phyloP scores from a whole-genome alignment of 257 asterid species.

The Lavandula angustifolia region DNA sequence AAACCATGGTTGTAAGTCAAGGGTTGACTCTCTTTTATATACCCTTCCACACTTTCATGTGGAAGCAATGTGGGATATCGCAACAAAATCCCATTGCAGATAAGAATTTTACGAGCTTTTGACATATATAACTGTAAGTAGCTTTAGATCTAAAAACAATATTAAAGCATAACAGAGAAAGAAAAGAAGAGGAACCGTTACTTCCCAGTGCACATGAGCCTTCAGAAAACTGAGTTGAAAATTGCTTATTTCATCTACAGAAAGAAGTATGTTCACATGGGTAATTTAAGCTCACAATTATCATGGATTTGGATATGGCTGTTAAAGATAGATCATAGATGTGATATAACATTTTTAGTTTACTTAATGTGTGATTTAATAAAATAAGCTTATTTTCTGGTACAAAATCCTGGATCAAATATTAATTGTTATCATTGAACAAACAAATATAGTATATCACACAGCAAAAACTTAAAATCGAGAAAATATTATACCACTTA shows the following conservation, averaged over 20 bases:
- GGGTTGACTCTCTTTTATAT: too few species aligned
- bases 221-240: not conserved
- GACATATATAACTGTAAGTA: not conserved
- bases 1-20: too few species aligned
- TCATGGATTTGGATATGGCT: not conserved
- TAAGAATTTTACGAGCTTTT: not conserved
- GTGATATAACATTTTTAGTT: not conserved
- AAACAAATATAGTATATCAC: slow-evolving; percentile 14
- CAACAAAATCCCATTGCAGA: not conserved
- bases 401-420: not conserved
- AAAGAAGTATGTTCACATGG: not conserved
- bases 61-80: too few species aligned
- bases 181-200: not conserved
- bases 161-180: not conserved
- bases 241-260: not conserved
- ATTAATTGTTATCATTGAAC: not conserved
- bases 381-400: slow-evolving; percentile 12
- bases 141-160: slow-evolving; percentile 2
- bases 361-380: not conserved
- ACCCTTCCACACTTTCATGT: too few species aligned
- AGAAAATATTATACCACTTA: not conserved
- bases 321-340: slow-evolving; percentile 11
- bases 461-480: not conserved
- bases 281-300: not conserved
- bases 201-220: slow-evolving; percentile 3